Evolutionary conservation across 1,284 basidiomycete species (phyloP), one percentile per base, ranked within the genome.

Genomic region (Microbotryum scabiosae): DNA sequence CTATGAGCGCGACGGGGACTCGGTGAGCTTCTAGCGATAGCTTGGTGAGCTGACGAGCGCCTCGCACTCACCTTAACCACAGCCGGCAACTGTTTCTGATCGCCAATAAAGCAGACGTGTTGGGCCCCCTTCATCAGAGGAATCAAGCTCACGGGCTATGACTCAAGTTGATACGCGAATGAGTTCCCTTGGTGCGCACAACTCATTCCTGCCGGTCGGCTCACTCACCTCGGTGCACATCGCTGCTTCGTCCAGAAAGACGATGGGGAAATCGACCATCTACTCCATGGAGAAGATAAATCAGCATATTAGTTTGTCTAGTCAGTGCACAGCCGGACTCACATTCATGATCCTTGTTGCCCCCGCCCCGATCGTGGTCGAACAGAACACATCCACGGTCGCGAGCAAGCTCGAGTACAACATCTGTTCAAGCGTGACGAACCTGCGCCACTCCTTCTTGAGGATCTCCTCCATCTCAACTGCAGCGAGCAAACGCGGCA

Each of bases 51-150:
- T 64, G 46, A 59, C 63, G 8, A 54, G 26, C 26, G 20, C 3
- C 25, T 20, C 20, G 10, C 16, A 50, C 72, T 69, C 23, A 65
- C 66, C 1, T 82, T 80, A 63, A 94, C 89, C 57, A 96, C 84
- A 0, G 93, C 90, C 23, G 92, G 90, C n/a, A 96, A 79, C 74
- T 97, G 93, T 74, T 93, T 93, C 76, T 97, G 93, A 76, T 97
- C 93, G 32, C 92, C 93, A 65, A 97, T 93, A 56, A 97, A 82
- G 4, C 88, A 84, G 36, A 90, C 79, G 69, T 97, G 92, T 53
- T 80, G 80, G 25, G 86, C 87, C 84, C 90, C 90, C 81, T 88
- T 90, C 83, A 89, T 90, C 44, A 93, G 77, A 0, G 90, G 88
- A 60, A 93, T 84, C 50, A 92, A 76, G 14, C 87, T 85, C 25